Conservation (phyloP, 768 basidiomycete species). For the Boletus sp. region DNA sequence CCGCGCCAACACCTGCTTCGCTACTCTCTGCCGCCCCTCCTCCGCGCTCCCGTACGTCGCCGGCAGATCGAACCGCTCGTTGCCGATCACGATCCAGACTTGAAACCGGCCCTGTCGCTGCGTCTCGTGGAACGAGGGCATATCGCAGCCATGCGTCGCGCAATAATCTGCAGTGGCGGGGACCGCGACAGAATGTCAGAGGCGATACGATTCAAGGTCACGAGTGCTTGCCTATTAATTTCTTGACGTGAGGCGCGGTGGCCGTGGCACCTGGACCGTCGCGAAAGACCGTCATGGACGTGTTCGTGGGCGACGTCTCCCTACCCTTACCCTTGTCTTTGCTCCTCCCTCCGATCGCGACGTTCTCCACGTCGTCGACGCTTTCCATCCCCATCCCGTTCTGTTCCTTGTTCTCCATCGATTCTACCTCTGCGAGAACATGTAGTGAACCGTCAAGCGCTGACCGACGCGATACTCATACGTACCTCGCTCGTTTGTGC, state of each 20-base stretch:
- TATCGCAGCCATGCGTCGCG: conserved; percentile 10
- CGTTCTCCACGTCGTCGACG: neutral
- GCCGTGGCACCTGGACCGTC: neutral
- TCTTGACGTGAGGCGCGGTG: conserved; percentile 13
- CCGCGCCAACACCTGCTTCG: conserved; percentile 44
- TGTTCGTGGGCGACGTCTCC: conserved; percentile 2
- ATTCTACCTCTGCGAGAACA: neutral
- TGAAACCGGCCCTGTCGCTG: conserved; percentile 25
- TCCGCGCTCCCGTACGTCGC: conserved; percentile 36
- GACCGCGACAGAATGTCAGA: neutral
- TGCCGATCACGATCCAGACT: conserved; percentile 49
- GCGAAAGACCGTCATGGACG: neutral
- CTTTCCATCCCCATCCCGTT: neutral
- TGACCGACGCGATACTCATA: neutral
- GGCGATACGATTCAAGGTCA: neutral
- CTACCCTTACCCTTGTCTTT: conserved; percentile 12
- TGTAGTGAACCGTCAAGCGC: neutral
- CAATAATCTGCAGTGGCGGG: conserved; percentile 22
- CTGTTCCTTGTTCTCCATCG: neutral
- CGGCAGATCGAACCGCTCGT: conserved; percentile 44
- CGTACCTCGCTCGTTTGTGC: conserved; percentile 7
- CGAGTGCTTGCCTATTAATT: conserved; percentile 12
- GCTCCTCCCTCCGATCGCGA: neutral
- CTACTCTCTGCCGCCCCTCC: conserved; percentile 43
- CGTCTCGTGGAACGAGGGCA: conserved; percentile 37